Conservation (phyloP, 306 rosid genomes). For the Heteromeles arbutifolia region DNA sequence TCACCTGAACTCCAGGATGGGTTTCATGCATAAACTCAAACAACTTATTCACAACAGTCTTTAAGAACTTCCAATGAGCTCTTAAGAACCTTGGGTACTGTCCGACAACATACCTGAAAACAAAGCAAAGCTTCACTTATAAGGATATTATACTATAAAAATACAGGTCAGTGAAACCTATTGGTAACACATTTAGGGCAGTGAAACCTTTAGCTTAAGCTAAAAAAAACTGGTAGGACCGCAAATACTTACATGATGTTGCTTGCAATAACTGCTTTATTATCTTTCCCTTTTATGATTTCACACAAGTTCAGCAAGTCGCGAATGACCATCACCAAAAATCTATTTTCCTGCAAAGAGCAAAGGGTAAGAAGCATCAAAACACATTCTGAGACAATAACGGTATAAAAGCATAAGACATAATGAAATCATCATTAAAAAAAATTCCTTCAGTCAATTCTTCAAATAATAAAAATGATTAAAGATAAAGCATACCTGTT, state of each 20-base stretch:
- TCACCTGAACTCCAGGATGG: conserved; percentile 99
- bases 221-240: not conserved
- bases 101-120: conserved; percentile 92
- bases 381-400: not conserved
- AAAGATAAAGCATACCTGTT: conserved; percentile 52
- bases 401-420: not conserved
- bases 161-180: not conserved
- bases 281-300: conserved; percentile 95
- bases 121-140: not conserved
- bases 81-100: conserved; percentile 93
- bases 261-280: conserved; percentile 98
- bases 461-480: not conserved
- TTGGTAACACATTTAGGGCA: not conserved
- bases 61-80: conserved; percentile 96
- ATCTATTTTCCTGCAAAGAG: conserved; percentile 80
- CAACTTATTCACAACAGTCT: conserved; percentile 92
- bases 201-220: not conserved
- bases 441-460: not conserved
- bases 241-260: conserved; percentile 72
- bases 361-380: conserved; percentile 22
- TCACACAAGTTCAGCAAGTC: conserved; percentile 90
- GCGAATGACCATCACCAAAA: conserved; percentile 99
- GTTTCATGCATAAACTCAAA: conserved; percentile 99
- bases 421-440: not conserved
- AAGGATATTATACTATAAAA: not conserved